Conservation (phyloP, 805 yeast species). For the Lachancea sp. region DNA sequence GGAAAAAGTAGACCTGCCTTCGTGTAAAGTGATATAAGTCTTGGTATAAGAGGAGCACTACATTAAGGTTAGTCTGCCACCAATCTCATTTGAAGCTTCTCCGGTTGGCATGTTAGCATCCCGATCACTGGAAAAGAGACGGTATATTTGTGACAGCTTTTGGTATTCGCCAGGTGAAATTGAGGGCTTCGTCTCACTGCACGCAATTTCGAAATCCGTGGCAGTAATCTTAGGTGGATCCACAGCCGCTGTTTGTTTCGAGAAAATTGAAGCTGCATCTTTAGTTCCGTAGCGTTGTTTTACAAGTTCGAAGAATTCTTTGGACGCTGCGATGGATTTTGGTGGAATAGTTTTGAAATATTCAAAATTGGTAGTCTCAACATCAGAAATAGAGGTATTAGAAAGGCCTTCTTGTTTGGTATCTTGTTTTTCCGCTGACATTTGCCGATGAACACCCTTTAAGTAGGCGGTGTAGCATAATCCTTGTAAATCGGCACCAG, state of each 20-base stretch:
- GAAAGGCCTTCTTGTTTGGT: background rate
- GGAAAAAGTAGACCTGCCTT: too few relatives aligned
- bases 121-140: slow-evolving; percentile 65
- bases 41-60: too few relatives aligned
- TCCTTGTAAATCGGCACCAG: slow-evolving; percentile 96
- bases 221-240: slow-evolving; percentile 35
- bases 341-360: too few relatives aligned
- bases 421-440: background rate
- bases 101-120: slow-evolving; percentile 90
- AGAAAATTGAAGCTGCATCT: too few relatives aligned
- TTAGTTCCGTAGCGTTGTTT: background rate
- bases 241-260: background rate
- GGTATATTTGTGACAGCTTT: slow-evolving; percentile 59
- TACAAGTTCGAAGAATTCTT: background rate
- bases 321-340: background rate
- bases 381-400: too few relatives aligned
- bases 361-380: too few relatives aligned
- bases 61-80: slow-evolving; percentile 81
- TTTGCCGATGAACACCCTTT: slow-evolving; percentile 70
- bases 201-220: slow-evolving; percentile 53
- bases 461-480: slow-evolving; percentile 85
- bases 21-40: background rate
- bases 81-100: slow-evolving; percentile 68
- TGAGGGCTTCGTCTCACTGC: slow-evolving; percentile 80
- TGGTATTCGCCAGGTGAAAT: slow-evolving; percentile 65